Evolutionary conservation across 2,329 filamentous ascomycete species (phyloP).

Genomic region (Cladophialophora exuberans): DNA sequence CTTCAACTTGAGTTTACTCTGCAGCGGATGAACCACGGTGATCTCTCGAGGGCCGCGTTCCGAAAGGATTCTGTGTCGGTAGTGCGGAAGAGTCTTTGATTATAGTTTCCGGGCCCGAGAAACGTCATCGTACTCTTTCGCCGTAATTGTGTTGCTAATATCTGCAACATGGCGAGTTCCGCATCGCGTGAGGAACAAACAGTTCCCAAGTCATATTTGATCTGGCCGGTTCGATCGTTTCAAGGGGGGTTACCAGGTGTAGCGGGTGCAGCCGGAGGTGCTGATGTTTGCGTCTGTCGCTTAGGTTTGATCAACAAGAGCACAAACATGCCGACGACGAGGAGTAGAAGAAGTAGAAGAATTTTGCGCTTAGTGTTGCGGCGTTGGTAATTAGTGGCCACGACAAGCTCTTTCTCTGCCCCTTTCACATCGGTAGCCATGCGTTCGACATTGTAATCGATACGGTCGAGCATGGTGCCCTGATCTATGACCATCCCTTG

Average conservation of each 20-base stretch:
- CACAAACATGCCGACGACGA: slow-evolving; percentile 87
- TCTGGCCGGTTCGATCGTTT: neutral
- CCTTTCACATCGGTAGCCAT: slow-evolving; percentile 93
- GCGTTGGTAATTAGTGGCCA: slow-evolving; percentile 82
- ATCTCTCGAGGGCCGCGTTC: no score
- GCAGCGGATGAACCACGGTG: no score
- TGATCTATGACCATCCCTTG: slow-evolving; percentile 95
- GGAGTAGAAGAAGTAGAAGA: slow-evolving; percentile 80
- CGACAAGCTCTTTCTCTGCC: slow-evolving; percentile 83
- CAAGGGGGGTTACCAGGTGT: slow-evolving; percentile 14
- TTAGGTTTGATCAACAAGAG: slow-evolving; percentile 80
- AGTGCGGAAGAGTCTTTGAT: no score
- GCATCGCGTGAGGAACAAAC: no score
- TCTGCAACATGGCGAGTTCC: no score
- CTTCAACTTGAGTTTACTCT: no score
- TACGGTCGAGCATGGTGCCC: slow-evolving; percentile 87
- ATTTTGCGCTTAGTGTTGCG: slow-evolving; percentile 89
- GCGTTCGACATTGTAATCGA: slow-evolving; percentile 96
- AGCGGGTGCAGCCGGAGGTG: slow-evolving; percentile 22
- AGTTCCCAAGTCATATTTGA: no score
- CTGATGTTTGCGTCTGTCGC: slow-evolving; percentile 23
- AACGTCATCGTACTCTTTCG: neutral
- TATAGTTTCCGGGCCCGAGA: no score
- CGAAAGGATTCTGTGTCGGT: neutral
- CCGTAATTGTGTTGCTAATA: neutral